phyloP scores from a whole-genome alignment of 2,329 filamentous ascomycete genomes.

The Coniella lustricola region DNA sequence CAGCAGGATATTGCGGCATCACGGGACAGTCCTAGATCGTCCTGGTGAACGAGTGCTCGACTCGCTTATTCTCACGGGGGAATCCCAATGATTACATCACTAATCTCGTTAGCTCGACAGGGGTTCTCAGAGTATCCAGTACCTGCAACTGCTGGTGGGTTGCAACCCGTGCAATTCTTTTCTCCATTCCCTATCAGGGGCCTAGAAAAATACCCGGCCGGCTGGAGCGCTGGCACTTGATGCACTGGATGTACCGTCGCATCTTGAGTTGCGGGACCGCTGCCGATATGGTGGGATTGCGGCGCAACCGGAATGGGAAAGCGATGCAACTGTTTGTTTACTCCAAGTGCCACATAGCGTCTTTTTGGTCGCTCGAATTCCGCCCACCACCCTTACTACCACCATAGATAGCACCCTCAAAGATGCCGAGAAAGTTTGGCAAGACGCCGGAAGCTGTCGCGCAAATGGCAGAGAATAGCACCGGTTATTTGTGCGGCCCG shows the following conservation, averaged over 20 bases:
- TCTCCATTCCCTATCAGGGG: slow-evolving; percentile 3
- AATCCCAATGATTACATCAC: slow-evolving; percentile 9
- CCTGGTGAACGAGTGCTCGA: not conserved
- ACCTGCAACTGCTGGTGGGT: slow-evolving; percentile 4
- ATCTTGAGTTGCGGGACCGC: not conserved
- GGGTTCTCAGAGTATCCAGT: not conserved
- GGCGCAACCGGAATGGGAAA: slow-evolving; percentile 2
- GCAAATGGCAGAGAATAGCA: too few species aligned
- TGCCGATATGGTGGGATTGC: not conserved
- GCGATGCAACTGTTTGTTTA: slow-evolving; percentile 5
- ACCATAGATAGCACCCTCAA: too few species aligned
- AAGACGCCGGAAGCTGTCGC: too few species aligned
- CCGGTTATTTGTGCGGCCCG: too few species aligned
- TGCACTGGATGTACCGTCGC: slow-evolving; percentile 3
- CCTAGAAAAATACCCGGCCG: slow-evolving; percentile 8
- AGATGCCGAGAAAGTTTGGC: too few species aligned
- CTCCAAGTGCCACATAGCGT: too few species aligned
- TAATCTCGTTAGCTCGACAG: not conserved
- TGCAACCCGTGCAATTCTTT: slow-evolving; percentile 2
- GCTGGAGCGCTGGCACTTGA: not conserved
- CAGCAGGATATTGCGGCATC: too few species aligned
- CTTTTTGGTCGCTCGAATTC: too few species aligned
- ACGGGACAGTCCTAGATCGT: not conserved
- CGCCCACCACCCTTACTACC: too few species aligned
- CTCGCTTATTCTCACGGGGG: slow-evolving; percentile 6